A percentile compares a stretch with the other conserved stretches of the same genome.
phyloP scores from a whole-genome alignment of 768 basidiomycete genomes.

The Pleurotus tuoliensis region DNA sequence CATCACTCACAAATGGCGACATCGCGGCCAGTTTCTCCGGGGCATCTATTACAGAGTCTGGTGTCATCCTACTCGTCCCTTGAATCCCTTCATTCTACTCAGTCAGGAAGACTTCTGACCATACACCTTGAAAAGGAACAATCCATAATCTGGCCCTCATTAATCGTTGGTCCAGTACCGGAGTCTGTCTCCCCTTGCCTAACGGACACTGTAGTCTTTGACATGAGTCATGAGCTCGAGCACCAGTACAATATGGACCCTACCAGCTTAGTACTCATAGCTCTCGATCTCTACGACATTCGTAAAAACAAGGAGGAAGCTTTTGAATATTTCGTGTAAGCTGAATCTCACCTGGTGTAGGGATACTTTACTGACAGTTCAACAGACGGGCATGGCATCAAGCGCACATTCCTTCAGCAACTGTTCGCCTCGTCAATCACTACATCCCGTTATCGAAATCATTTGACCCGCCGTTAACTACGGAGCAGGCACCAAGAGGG shows the following conservation, averaged over 20 bases:
- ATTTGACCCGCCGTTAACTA: constrained; percentile 24
- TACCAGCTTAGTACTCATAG: constrained; percentile 71
- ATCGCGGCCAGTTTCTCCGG: constrained; percentile 58
- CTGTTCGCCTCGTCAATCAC: constrained; percentile 72
- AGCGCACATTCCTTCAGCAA: constrained; percentile 68
- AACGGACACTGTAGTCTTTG: constrained; percentile 49
- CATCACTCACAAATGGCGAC: constrained; percentile 23
- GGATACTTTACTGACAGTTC: neutral
- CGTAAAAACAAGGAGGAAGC: constrained; percentile 72
- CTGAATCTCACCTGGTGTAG: constrained; percentile 11
- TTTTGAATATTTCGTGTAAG: constrained; percentile 79
- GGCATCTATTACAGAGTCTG: constrained; percentile 48
- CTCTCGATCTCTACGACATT: constrained; percentile 70
- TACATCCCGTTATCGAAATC: constrained; percentile 61
- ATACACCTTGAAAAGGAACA: constrained; percentile 78
- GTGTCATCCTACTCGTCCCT: constrained; percentile 77
- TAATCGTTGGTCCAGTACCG: constrained; percentile 73
- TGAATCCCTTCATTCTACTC: constrained; percentile 59
- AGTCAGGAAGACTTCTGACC: constrained; percentile 67
- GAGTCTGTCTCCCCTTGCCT: constrained; percentile 51
- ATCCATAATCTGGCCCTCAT: constrained; percentile 78
- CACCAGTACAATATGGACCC: constrained; percentile 82
- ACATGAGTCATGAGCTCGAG: constrained; percentile 48
- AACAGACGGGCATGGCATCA: constrained; percentile 79
- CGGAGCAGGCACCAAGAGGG: constrained; percentile 43